phyloP scores from a whole-genome alignment of 2,329 filamentous ascomycete species.

The Talaromyces sp. region DNA sequence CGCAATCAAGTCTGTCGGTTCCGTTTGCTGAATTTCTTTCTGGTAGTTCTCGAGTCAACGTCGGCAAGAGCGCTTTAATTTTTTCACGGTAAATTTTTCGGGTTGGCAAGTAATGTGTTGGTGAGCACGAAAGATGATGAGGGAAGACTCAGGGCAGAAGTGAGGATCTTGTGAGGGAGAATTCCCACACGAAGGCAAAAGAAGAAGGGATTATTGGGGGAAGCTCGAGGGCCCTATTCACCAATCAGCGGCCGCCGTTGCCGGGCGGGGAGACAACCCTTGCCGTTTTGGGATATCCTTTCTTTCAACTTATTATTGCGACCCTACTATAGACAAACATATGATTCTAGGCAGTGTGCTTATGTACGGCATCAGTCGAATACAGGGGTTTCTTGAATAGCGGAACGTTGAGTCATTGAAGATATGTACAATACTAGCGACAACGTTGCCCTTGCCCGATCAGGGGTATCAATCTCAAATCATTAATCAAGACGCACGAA shows the following conservation, averaged over 20 bases:
- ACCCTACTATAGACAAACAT: neutral
- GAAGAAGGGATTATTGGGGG: neutral
- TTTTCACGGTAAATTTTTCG: neutral
- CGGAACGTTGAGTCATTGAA: neutral
- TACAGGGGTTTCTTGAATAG: neutral
- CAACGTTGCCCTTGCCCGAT: neutral
- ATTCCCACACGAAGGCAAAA: neutral
- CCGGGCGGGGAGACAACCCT: neutral
- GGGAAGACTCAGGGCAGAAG: neutral
- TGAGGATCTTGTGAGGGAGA: slow-evolving; percentile 2
- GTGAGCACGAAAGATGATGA: slow-evolving; percentile 8
- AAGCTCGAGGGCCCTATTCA: slow-evolving; percentile 6
- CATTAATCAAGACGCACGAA: slow-evolving; percentile 26
- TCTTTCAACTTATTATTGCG: neutral
- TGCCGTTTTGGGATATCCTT: slow-evolving; percentile 8
- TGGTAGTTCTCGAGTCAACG: neutral
- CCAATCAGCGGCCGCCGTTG: slow-evolving; percentile 12
- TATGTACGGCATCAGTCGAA: neutral
- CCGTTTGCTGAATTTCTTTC: slow-evolving; percentile 1
- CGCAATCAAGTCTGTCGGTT: slow-evolving; percentile 4
- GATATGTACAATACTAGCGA: neutral
- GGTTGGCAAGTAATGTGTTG: neutral
- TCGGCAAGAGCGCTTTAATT: neutral
- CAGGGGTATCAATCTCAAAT: neutral
- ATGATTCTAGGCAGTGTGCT: neutral